phyloP scores from a whole-genome alignment of 306 rosid genomes.

The Pyrus bretschneideri region DNA sequence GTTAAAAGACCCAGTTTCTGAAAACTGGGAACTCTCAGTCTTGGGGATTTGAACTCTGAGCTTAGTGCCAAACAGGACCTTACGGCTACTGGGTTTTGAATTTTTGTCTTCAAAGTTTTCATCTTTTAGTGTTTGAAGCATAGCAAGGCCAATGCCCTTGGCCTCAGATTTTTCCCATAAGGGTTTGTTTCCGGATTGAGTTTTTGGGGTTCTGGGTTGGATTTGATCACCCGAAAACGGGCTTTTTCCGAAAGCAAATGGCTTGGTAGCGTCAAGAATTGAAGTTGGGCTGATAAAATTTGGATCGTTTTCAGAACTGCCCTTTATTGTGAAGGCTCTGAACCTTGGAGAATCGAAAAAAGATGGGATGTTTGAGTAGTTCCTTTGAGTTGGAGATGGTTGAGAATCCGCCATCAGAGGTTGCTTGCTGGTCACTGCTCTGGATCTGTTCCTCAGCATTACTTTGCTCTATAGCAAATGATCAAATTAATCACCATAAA shows the following conservation, averaged over 20 bases:
- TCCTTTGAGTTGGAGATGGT: conserved; percentile 33
- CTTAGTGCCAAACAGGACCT: conserved; percentile 48
- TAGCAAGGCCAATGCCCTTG: conserved; percentile 59
- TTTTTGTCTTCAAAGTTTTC: conserved; percentile 12
- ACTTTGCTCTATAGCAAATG: conserved; percentile 2
- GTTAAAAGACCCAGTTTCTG: conserved; percentile 20
- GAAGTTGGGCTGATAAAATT: conserved; percentile 61
- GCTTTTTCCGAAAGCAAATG: conserved; percentile 31
- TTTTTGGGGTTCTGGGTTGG: conserved; percentile 28
- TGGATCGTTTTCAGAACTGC: conserved; percentile 39
- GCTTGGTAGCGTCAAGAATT: conserved; percentile 52
- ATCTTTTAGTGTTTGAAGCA: conserved; percentile 43
- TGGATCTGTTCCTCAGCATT: conserved; percentile 80
- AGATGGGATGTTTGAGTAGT: conserved; percentile 30
- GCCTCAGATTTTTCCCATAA: conserved; percentile 30
- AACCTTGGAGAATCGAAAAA: conserved; percentile 58
- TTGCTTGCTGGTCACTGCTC: conserved; percentile 71
- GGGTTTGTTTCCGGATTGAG: conserved; percentile 27
- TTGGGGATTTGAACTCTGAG: conserved; percentile 62
- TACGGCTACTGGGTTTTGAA: conserved; percentile 16
- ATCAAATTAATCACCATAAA: conserved; percentile 12
- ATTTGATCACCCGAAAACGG: conserved; percentile 30
- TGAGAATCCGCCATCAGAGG: conserved; percentile 73
- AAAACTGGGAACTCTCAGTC: conserved; percentile 12
- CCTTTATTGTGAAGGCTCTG: conserved; percentile 43